phyloP scores from a whole-genome alignment of 164 flowering plant genomes.

The grape (Vitis vinifera) region DNA sequence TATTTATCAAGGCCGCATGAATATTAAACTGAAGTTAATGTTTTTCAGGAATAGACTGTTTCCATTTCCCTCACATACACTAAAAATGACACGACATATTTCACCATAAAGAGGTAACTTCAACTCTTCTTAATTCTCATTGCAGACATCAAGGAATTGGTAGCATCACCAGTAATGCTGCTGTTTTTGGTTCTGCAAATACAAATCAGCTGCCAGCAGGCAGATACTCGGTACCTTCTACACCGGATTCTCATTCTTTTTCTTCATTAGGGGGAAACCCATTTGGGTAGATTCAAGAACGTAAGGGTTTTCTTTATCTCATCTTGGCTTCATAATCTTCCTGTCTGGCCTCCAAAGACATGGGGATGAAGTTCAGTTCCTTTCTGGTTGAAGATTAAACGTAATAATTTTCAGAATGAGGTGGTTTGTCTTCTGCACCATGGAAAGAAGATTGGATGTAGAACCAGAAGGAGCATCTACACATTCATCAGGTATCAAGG shows the following conservation, averaged over 20 bases:
- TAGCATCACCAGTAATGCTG: constrained; percentile 5
- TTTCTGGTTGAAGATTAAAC: constrained; percentile 1
- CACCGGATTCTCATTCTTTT: constrained; percentile 18
- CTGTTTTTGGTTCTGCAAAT: constrained; percentile 19
- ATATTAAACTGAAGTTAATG: background rate
- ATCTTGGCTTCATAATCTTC: background rate
- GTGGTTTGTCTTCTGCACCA: background rate
- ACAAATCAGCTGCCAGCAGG: constrained; percentile 19
- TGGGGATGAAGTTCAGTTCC: background rate
- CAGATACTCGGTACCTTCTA: constrained; percentile 11
- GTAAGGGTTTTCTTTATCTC: background rate
- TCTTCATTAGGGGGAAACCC: constrained; percentile 39
- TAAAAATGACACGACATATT: background rate
- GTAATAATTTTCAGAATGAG: background rate
- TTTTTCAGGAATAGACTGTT: background rate
- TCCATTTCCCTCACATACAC: background rate
- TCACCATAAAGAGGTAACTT: background rate
- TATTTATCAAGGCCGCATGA: background rate
- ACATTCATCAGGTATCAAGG: background rate
- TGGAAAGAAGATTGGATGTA: background rate
- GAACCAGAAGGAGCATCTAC: background rate
- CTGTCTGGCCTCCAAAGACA: background rate
- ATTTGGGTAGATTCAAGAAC: constrained; percentile 29
- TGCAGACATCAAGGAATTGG: constrained; percentile 31
- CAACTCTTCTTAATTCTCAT: background rate